Conservation (phyloP, 208 protist genomes). For the Crithidia fasciculata region DNA sequence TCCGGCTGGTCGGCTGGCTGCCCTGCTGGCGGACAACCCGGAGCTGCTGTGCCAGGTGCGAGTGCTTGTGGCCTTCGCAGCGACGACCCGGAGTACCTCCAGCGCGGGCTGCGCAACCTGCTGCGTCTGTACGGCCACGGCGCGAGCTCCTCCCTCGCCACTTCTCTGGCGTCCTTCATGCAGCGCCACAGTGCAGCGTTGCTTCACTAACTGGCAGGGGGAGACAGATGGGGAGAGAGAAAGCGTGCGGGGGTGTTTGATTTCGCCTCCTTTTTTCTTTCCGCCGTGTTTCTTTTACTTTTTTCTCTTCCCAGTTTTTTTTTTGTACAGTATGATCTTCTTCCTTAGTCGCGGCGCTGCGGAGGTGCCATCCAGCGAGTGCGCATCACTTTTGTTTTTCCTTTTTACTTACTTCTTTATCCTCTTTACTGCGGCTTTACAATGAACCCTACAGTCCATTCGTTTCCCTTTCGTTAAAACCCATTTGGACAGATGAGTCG, state of each 20-base stretch:
- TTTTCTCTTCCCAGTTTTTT: slow-evolving; percentile 15
- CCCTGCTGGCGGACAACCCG: slow-evolving; percentile 2
- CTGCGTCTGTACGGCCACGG: slow-evolving; percentile 8
- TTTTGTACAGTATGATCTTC: neutral
- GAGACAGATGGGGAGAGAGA: neutral
- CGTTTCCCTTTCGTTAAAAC: too few species aligned
- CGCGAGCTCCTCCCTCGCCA: neutral
- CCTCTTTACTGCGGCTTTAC: too few species aligned
- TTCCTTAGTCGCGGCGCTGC: too few species aligned
- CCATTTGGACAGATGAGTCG: too few species aligned
- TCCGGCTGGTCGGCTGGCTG: neutral
- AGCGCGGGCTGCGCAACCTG: slow-evolving; percentile 7
- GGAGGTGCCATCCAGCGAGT: too few species aligned
- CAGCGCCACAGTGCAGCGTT: neutral
- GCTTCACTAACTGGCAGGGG: neutral
- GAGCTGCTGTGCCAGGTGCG: slow-evolving; percentile 27
- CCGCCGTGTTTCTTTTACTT: slow-evolving; percentile 1
- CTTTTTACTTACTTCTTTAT: too few species aligned
- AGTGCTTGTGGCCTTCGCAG: slow-evolving; percentile 29
- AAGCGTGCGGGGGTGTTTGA: slow-evolving; percentile 1
- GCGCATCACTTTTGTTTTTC: too few species aligned
- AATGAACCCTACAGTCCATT: too few species aligned
- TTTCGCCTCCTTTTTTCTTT: neutral
- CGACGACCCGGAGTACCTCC: slow-evolving; percentile 6
- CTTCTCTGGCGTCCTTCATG: neutral